Evolutionary conservation across 2,329 filamentous ascomycete species (phyloP).

Genomic region (Pseudodiploospora longispora): DNA sequence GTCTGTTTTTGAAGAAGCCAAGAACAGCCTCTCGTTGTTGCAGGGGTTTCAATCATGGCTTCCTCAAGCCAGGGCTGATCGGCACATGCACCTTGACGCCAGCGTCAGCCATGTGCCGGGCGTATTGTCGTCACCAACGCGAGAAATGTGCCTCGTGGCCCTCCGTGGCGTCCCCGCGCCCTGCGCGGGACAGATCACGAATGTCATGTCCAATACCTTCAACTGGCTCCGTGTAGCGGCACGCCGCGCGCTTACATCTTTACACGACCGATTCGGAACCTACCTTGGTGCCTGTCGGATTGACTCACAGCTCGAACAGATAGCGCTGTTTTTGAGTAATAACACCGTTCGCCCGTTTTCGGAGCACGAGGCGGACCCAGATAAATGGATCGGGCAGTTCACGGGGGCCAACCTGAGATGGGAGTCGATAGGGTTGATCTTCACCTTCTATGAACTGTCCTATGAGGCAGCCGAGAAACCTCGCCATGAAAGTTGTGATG

Average conservation of each 20-base stretch:
- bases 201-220: not conserved
- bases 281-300: conserved; percentile 16
- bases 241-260: conserved; percentile 19
- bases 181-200: conserved; percentile 13
- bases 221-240: conserved; percentile 24
- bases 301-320: conserved; percentile 24
- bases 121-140: conserved; percentile 18
- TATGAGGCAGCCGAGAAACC: not conserved
- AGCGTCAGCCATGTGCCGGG: conserved; percentile 3
- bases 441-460: conserved; percentile 1
- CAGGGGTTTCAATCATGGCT: conserved; percentile 15
- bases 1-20: conserved; percentile 33
- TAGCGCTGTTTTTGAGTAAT: conserved; percentile 26
- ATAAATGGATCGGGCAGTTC: conserved; percentile 32
- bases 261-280: conserved; percentile 24
- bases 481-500: not conserved
- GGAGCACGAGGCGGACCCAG: conserved; percentile 25
- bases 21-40: conserved; percentile 28
- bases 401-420: conserved; percentile 30
- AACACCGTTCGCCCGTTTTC: conserved; percentile 29
- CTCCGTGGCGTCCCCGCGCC: conserved; percentile 27
- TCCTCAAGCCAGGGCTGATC: not conserved
- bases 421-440: conserved; percentile 35
- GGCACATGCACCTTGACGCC: not conserved
- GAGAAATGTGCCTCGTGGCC: conserved; percentile 29